Conservation (phyloP, 1,139 yeast species). For the Scheffersomyces stambukii region DNA sequence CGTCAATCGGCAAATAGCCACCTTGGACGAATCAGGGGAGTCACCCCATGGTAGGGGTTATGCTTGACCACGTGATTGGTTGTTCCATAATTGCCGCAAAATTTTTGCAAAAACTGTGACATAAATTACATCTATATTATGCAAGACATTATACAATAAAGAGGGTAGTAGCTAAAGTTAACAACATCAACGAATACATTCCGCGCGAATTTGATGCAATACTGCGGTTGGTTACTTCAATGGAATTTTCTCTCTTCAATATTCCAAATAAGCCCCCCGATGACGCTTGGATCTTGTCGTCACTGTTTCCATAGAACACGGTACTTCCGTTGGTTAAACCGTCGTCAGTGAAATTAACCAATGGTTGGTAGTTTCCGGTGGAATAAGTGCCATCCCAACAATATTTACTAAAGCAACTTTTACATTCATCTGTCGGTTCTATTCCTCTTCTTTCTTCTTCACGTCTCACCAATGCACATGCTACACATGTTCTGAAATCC, state of each 20-base stretch:
- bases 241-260: conserved; percentile 5
- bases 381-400: conserved; percentile 35
- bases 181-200: too few species aligned
- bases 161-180: too few species aligned
- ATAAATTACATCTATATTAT: too few species aligned
- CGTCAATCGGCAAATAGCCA: too few species aligned
- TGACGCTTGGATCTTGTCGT: conserved; percentile 1
- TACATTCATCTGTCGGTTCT: conserved; percentile 34
- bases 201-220: too few species aligned
- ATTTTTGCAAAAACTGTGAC: too few species aligned
- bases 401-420: conserved; percentile 31
- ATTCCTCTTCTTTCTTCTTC: conserved; percentile 37
- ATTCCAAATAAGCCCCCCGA: conserved; percentile 1
- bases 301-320: conserved; percentile 9
- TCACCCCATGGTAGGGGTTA: too few species aligned
- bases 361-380: conserved; percentile 11
- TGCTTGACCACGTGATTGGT: too few species aligned
- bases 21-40: too few species aligned
- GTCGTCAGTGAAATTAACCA: conserved; percentile 24
- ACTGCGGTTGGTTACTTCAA: too few species aligned
- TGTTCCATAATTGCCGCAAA: too few species aligned
- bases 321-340: conserved; percentile 24
- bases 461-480: conserved; percentile 38
- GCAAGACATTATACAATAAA: too few species aligned
- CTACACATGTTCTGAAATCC: conserved; percentile 36